Base-by-base conservation (phyloP, 352 stramenopile genomes). In the Pythium chondricola region DNA sequence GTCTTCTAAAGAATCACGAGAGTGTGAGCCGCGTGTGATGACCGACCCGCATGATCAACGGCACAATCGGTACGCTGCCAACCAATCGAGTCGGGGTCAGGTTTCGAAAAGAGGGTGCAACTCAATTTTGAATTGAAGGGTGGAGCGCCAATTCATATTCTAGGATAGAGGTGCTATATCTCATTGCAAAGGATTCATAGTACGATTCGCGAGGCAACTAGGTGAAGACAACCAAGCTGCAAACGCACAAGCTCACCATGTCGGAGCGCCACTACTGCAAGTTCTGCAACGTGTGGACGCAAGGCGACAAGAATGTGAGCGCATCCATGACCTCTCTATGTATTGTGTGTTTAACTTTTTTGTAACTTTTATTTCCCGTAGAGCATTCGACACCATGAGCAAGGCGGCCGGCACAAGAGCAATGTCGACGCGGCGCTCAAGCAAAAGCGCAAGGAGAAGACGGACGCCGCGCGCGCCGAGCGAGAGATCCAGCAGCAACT, bases 231-330 rank as follows among this genome's bases (percentile, higher is more conserved):
- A n/a, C n/a, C n/a, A n/a, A n/a, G n/a, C n/a, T 27, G 36, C 8
- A 21, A 42, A 11, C 35, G 36, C n/a, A n/a, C n/a, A n/a, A n/a
- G n/a, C 7, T 13, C 8, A 33, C 7, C 7, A 33, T 33, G 29
- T 33, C 29, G 18, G 74, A 91, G 65, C 69, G 74, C 32, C 75
- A 94, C 48, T 88, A 82, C 56, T 94, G 83, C 79, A 85, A 86
- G 66, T 88, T 76, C 50, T 94, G 83, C 79, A 93, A 94, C 83
- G 74, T 69, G 42, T 94, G 83, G 83, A 86, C 86, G 65, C 81
- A 86, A 33, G 67, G 69, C 22, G 83, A 94, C 52, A 89, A 83
- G 59, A 40, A 37, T 27, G 43, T 58, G 16, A 36, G 48, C 45
- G 4, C 14, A n/a, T 53, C 17, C 6, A n/a, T 40, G 38, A 16